phyloP scores from a whole-genome alignment of 78 protist species.

The Dictyostelium brefeldianum region DNA sequence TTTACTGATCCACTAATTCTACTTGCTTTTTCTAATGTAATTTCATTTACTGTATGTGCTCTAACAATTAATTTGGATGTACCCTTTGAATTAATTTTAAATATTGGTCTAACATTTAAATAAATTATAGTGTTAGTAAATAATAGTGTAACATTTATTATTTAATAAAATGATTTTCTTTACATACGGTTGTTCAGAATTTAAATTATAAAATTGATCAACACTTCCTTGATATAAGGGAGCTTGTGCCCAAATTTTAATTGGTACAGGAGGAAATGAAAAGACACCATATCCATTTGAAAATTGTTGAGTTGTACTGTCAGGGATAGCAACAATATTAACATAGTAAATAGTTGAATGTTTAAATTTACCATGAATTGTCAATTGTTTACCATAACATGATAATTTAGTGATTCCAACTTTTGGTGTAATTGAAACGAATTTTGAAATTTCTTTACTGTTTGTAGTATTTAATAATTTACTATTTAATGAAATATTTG shows the following conservation, averaged over 20 bases:
- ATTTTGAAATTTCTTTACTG: not conserved
- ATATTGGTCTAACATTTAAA: slow-evolving; percentile 20
- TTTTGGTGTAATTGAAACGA: not conserved
- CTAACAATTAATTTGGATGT: not conserved
- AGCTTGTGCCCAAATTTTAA: not conserved
- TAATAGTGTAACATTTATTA: not conserved
- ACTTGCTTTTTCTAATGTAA: not conserved
- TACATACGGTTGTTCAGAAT: slow-evolving; percentile 40
- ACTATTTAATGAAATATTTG: not conserved
- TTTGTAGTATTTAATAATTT: not conserved
- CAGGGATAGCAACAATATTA: not conserved
- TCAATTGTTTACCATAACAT: not conserved
- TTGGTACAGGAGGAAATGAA: not conserved
- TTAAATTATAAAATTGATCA: slow-evolving; percentile 3
- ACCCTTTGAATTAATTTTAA: slow-evolving; percentile 21
- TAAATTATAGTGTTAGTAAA: not conserved
- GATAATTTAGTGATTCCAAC: not conserved
- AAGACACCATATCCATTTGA: not conserved
- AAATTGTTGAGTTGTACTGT: not conserved
- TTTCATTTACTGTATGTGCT: not conserved
- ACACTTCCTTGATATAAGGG: not conserved
- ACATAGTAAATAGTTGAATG: not conserved
- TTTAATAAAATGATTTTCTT: not conserved
- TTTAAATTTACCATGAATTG: slow-evolving; percentile 13
- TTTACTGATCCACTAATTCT: not conserved